These are phyloP conservation scores for Xanthoceras sorbifolium DNA, from an alignment of 345 rosid species.

Conservation along the genomic window DNA sequence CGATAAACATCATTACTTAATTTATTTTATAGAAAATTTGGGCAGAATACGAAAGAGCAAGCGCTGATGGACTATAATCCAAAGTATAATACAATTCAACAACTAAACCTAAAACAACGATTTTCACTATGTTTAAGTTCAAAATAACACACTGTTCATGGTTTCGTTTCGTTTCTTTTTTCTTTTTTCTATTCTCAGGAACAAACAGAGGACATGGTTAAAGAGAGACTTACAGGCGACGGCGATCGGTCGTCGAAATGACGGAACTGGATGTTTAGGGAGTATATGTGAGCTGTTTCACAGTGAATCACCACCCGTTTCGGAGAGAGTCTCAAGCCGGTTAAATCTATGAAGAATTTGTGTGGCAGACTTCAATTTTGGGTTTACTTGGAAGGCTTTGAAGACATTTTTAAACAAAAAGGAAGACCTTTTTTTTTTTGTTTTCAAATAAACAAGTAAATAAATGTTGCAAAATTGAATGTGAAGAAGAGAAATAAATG, in stretches of 20 bases:
- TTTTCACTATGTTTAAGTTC: not conserved
- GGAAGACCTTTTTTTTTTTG: no score
- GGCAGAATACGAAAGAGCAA: not conserved
- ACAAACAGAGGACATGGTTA: not conserved
- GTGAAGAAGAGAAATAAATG: not conserved
- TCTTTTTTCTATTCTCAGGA: not conserved
- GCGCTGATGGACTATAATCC: not conserved
- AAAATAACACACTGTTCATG: not conserved
- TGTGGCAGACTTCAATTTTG: not conserved
- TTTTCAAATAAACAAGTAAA: no score
- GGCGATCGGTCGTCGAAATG: not conserved
- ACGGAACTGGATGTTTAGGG: not conserved
- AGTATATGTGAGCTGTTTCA: not conserved
- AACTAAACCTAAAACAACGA: not conserved
- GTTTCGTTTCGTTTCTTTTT: not conserved
- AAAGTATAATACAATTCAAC: not conserved
- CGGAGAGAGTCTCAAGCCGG: not conserved
- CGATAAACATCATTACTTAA: not conserved
- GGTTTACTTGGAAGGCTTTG: not conserved
- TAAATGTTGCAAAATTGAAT: not conserved
- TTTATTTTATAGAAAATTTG: not conserved
- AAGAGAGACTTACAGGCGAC: slow-evolving; percentile 4
- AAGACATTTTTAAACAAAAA: not conserved
- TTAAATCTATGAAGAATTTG: not conserved
- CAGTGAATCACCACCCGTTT: not conserved